Conservation (phyloP, 2,329 filamentous ascomycete genomes). For the Alternaria triticimaculans region DNA sequence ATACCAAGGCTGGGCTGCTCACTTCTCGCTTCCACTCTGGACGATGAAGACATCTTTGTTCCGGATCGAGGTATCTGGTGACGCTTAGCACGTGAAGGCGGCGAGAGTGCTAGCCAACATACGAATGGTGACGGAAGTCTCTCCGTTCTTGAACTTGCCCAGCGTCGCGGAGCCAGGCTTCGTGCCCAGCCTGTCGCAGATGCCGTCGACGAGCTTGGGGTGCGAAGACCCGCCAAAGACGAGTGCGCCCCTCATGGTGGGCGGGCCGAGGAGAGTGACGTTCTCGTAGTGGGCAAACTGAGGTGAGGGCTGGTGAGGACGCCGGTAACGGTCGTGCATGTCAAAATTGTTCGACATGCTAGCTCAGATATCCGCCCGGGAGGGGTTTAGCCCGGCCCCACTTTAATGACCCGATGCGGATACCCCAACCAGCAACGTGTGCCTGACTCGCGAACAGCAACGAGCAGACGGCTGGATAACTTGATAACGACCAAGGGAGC, state of each 20-base stretch:
- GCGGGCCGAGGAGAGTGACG: constrained; percentile 41
- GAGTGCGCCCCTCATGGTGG: constrained; percentile 68
- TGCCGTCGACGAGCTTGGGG: constrained; percentile 67
- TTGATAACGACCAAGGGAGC: background rate
- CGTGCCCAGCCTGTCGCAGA: constrained; percentile 70
- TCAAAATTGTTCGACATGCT: constrained; percentile 35
- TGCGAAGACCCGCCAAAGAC: constrained; percentile 73
- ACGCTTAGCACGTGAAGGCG: constrained; percentile 22
- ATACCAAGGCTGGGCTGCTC: constrained; percentile 26
- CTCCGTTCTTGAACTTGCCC: constrained; percentile 72
- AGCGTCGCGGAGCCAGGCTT: constrained; percentile 66
- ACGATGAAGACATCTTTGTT: constrained; percentile 99
- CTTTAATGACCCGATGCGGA: constrained; percentile 1
- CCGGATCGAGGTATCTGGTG: constrained; percentile 71
- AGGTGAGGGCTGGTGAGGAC: constrained; percentile 23
- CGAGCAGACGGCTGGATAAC: background rate
- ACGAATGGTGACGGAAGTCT: constrained; percentile 73
- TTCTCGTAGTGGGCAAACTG: constrained; percentile 37
- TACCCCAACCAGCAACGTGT: constrained; percentile 1
- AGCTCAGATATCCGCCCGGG: constrained; percentile 12
- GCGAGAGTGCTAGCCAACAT: constrained; percentile 25
- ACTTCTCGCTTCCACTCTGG: constrained; percentile 89
- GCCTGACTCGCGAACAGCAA: constrained; percentile 15
- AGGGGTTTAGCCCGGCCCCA: constrained; percentile 11
- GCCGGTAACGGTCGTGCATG: constrained; percentile 13